phyloP scores from a whole-genome alignment of 495 filamentous ascomycete species.

The Tetracladium setigerum region DNA sequence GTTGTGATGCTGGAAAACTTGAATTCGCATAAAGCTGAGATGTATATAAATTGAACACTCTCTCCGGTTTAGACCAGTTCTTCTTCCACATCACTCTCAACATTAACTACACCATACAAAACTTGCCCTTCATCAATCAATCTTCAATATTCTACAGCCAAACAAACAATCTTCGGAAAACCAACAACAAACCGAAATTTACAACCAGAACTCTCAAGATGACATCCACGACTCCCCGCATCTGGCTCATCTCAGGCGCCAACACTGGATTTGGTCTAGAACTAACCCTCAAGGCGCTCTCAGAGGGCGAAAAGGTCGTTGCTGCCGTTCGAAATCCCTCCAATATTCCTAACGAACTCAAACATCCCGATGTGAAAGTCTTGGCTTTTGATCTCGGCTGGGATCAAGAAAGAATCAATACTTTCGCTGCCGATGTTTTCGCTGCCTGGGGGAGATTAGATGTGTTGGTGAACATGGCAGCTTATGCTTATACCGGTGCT shows the following conservation, averaged over 20 bases:
- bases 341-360: conserved; percentile 21
- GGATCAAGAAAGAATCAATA: conserved; percentile 7
- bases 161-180: too few relatives aligned
- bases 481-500: conserved; percentile 36
- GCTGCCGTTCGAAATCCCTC: conserved; percentile 42
- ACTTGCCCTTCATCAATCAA: too few relatives aligned
- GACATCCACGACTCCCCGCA: too few relatives aligned
- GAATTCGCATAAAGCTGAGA: too few relatives aligned
- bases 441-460: conserved; percentile 41
- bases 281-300: conserved; percentile 27
- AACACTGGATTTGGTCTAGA: conserved; percentile 34
- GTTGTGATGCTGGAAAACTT: too few relatives aligned
- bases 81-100: too few relatives aligned
- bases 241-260: conserved; percentile 35
- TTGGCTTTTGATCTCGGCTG: conserved; percentile 38
- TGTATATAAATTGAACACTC: too few relatives aligned
- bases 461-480: conserved; percentile 48
- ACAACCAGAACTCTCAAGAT: too few relatives aligned
- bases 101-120: too few relatives aligned
- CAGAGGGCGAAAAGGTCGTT: conserved; percentile 33
- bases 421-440: conserved; percentile 38
- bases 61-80: too few relatives aligned
- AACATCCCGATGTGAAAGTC: conserved; percentile 27
- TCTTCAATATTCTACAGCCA: too few relatives aligned
- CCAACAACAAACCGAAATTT: too few relatives aligned